These are phyloP conservation scores for Talaromyces stipitatus DNA, from an alignment of 495 filamentous ascomycete species.

Conservation along the genomic window DNA sequence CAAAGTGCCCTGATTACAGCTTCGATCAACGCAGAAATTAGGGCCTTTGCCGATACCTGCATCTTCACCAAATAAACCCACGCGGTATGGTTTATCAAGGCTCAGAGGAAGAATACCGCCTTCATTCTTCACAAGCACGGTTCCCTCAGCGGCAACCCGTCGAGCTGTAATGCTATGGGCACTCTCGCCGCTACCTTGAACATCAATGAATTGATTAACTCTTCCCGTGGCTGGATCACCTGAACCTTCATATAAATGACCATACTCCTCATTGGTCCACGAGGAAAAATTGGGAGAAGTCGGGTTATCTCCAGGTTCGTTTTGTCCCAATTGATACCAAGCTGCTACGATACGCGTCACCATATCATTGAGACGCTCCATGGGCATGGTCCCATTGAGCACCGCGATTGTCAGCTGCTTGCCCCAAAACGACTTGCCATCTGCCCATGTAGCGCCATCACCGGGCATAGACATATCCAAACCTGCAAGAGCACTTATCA, in stretches of 20 bases:
- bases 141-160: constrained; percentile 74
- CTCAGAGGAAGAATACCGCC: constrained; percentile 56
- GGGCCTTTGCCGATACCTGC: constrained; percentile 60
- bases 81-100: constrained; percentile 44
- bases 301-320: constrained; percentile 55
- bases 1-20: constrained; percentile 77
- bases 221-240: constrained; percentile 46
- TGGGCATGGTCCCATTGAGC: constrained; percentile 75
- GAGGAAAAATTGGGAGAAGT: constrained; percentile 85
- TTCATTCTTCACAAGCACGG: constrained; percentile 75
- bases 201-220: constrained; percentile 74
- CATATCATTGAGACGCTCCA: constrained; percentile 88
- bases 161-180: constrained; percentile 64
- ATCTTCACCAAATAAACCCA: constrained; percentile 85
- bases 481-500: constrained; percentile 71
- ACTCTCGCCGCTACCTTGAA: constrained; percentile 49
- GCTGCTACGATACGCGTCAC: constrained; percentile 81
- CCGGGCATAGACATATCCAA: constrained; percentile 96
- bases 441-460: constrained; percentile 68
- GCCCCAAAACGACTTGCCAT: constrained; percentile 78
- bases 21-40: constrained; percentile 69
- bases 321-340: constrained; percentile 88
- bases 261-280: constrained; percentile 69
- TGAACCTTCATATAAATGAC: constrained; percentile 57
- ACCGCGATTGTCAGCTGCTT: constrained; percentile 65